Conservation (phyloP, 345 rosid genomes). For the Eucalyptus erythrocorys region DNA sequence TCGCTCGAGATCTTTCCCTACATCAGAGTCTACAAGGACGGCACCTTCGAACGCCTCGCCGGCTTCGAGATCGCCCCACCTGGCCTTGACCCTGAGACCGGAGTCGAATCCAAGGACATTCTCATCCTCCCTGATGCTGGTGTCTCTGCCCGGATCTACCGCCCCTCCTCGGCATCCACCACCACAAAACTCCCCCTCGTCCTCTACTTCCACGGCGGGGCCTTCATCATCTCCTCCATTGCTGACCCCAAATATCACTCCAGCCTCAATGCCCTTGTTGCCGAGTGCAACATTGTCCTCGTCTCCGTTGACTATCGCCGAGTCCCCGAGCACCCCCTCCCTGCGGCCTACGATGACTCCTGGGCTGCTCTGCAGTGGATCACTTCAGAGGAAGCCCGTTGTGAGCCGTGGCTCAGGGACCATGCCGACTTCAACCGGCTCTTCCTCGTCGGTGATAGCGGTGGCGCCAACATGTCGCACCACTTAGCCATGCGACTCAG, state of each 20-base stretch:
- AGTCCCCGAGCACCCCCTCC: slow-evolving; percentile 74
- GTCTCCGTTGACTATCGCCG: slow-evolving; percentile 61
- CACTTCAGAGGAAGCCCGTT: not conserved
- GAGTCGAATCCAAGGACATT: slow-evolving; percentile 54
- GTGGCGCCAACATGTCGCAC: slow-evolving; percentile 63
- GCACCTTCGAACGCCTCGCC: slow-evolving; percentile 39
- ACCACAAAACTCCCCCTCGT: slow-evolving; percentile 45
- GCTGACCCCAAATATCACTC: slow-evolving; percentile 54
- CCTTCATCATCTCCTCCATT: slow-evolving; percentile 44
- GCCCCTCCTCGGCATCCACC: slow-evolving; percentile 11
- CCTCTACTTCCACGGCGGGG: slow-evolving; percentile 80
- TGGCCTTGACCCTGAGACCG: slow-evolving; percentile 45
- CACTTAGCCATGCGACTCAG: slow-evolving; percentile 38
- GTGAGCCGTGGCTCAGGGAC: slow-evolving; percentile 43
- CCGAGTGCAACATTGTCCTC: slow-evolving; percentile 37
- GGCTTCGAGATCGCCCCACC: slow-evolving; percentile 42
- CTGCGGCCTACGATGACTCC: slow-evolving; percentile 57
- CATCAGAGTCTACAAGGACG: slow-evolving; percentile 43
- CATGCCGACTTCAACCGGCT: slow-evolving; percentile 26
- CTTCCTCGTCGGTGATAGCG: slow-evolving; percentile 61
- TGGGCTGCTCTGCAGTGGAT: slow-evolving; percentile 53
- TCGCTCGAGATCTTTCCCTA: slow-evolving; percentile 45
- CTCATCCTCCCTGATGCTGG: slow-evolving; percentile 30
- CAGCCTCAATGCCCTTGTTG: slow-evolving; percentile 43
- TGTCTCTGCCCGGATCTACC: slow-evolving; percentile 53